Base-by-base conservation (phyloP, 2,329 filamentous ascomycete genomes). In the Bipolaris oryzae region DNA sequence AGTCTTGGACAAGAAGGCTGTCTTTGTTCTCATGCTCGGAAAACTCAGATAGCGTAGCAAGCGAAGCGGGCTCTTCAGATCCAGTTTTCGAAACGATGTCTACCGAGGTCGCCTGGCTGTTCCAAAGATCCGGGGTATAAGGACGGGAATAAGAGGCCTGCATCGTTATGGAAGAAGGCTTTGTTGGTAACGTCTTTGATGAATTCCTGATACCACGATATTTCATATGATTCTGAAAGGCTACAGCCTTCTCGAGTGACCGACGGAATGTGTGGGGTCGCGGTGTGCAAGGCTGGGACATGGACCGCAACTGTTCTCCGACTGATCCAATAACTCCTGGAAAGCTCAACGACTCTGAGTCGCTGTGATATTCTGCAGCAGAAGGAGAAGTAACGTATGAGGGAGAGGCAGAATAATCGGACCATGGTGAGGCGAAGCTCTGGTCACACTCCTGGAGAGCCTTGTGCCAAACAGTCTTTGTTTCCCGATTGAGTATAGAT, bases 401-500 rank as follows among this genome's bases (percentile, higher is more conserved):
- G 45, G 71, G 63, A n/a, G 68, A 72, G 55, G 65, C 64, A 50
- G 66, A 69, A 64, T 59, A 62, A 21, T 51, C 53, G 23, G 57
- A 60, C 51, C 65, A 59, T 63, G 74, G 70, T 56, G 76, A 75
- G 62, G 77, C 75, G 68, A 79, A 76, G 69, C 82, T 82, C 71
- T 83, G 79, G 70, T 81, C 77, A 67, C 83, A 69, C 66, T 78
- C 78, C 73, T 79, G 80, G 59, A 81, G 71, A 67, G 82, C 82
- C 72, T 81, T 80, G 62, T 79, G 79, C 83, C 84, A 86, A 71
- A 82, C 78, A 68, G 81, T 79, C 54, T 79, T 74, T 59, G 78
- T 74, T 67, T 77, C 74, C 74, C 79, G 79, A 76, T 81, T 76
- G 71, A 79, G 79, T 64, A 80, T 78, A 72, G 81, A 77, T 64